Evolutionary conservation across 495 filamentous ascomycete genomes (phyloP).

Genomic region (Penicillium crystallinum): DNA sequence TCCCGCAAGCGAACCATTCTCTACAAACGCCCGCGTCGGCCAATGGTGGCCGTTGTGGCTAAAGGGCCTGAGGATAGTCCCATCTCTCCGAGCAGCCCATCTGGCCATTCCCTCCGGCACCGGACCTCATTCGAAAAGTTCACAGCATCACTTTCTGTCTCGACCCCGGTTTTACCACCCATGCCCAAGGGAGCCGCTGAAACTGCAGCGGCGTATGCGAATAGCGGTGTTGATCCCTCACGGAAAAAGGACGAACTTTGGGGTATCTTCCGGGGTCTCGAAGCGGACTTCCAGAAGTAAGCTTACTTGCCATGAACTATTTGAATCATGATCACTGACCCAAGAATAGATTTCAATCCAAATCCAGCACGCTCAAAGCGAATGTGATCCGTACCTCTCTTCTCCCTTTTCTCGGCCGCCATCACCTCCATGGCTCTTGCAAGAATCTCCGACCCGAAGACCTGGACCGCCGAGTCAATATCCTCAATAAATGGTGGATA

Average conservation of each 20-base stretch:
- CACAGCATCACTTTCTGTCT: slow-evolving; percentile 41
- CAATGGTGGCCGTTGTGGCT: slow-evolving; percentile 45
- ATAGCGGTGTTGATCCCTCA: slow-evolving; percentile 37
- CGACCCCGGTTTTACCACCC: slow-evolving; percentile 45
- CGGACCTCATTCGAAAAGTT: slow-evolving; percentile 57
- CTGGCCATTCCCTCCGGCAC: slow-evolving; percentile 49
- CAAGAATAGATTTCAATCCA: slow-evolving; percentile 60
- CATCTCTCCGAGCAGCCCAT: slow-evolving; percentile 40
- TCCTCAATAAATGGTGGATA: slow-evolving; percentile 95
- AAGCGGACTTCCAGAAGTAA: slow-evolving; percentile 76
- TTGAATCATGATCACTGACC: slow-evolving; percentile 10
- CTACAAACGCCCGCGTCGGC: slow-evolving; percentile 45
- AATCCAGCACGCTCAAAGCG: slow-evolving; percentile 71
- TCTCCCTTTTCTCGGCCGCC: slow-evolving; percentile 75
- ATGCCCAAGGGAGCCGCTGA: slow-evolving; percentile 41
- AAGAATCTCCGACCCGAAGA: slow-evolving; percentile 70
- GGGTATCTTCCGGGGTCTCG: slow-evolving; percentile 74
- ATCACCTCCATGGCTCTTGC: slow-evolving; percentile 66
- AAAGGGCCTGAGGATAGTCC: slow-evolving; percentile 42
- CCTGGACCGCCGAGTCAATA: slow-evolving; percentile 73
- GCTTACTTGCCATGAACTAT: slow-evolving; percentile 8
- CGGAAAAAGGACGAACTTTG: slow-evolving; percentile 83
- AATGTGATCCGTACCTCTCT: slow-evolving; percentile 73
- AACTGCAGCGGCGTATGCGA: slow-evolving; percentile 30
- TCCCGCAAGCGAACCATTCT: slow-evolving; percentile 37